Base-by-base conservation (phyloP, 345 rosid genomes). In the Euphorbia lathyris region DNA sequence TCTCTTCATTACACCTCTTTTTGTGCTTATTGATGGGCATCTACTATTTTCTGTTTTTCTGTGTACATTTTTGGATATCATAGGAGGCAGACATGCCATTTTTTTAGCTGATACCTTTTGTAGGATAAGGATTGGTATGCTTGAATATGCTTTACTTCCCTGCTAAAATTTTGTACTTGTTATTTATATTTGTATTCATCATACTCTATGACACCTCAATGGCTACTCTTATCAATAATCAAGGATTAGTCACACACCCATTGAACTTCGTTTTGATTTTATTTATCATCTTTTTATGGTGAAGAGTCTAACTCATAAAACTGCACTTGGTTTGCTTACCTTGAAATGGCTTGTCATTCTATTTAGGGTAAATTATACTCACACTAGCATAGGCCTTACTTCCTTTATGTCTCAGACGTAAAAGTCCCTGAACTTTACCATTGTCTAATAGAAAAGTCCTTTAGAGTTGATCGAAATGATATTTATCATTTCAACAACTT, bases 61-160 rank as follows among this genome's bases (percentile, higher is more conserved):
- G 55, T 81, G 74, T 77, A 79, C 77, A 67, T 73, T 70, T 53
- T 74, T 62, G 34, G 38, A 66, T 47, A 51, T 58, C 67, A 65
- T 51, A 19, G 73, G 72, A 66, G 47, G 76, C 67, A 43, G 72
- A 59, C 26, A 43, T 26, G 4, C 57, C 67, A 45, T 12, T 57
- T 67, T 52, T 13, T 52, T 38, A n/a, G n/a, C 42, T 12, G 64
- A 45, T 70, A 58, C 68, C 36, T 22, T 29, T 57, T 67, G 22
- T 32, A 66, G 67, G 74, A 42, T 76, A 34, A 34, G 38, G 38
- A n/a, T n/a, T 64, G 58, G 74, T 30, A 55, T 30, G 22, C 25
- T 45, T 27, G 79, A 66, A 69, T 23, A 62, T 73, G 71, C 62
- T 62, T 73, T 52, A 58, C 65, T 23, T 58, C 71, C 68, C 23